A percentile compares a stretch with the other conserved stretches of the same genome.
Evolutionary conservation across 768 basidiomycete genomes (phyloP).

Genomic region (Paxillus involutus): DNA sequence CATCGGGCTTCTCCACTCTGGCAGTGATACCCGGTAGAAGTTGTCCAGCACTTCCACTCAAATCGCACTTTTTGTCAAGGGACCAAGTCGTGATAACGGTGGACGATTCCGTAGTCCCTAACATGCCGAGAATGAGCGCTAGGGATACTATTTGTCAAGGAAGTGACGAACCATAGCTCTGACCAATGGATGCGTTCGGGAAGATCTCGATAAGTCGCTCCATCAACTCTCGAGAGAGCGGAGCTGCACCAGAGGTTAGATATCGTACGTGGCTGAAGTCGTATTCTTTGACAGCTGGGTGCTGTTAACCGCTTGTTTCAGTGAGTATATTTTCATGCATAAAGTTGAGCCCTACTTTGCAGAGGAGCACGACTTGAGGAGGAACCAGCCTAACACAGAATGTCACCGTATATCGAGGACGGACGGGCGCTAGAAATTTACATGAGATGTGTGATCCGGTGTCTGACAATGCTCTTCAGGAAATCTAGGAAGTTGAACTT

Average conservation of each 20-base stretch:
- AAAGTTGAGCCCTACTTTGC: conserved; percentile 38
- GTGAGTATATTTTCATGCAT: neutral
- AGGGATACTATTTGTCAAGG: neutral
- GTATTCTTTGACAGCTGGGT: conserved; percentile 40
- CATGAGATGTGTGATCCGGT: conserved; percentile 48
- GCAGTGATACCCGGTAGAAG: conserved; percentile 58
- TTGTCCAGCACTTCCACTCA: conserved; percentile 56
- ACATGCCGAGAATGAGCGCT: neutral
- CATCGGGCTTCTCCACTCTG: conserved; percentile 58
- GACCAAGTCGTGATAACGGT: conserved; percentile 51
- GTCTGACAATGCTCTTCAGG: conserved; percentile 44
- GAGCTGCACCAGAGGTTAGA: conserved; percentile 53
- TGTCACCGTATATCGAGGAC: neutral
- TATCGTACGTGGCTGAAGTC: conserved; percentile 40
- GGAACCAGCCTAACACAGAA: conserved; percentile 38
- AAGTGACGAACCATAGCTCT: conserved; percentile 51
- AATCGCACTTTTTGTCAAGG: conserved; percentile 42
- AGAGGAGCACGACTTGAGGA: conserved; percentile 48
- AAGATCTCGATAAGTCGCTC: conserved; percentile 43
- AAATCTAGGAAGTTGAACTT: conserved; percentile 46
- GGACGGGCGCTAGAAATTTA: conserved; percentile 14
- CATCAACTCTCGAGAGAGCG: conserved; percentile 53
- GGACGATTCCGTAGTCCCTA: conserved; percentile 66
- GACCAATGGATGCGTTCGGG: conserved; percentile 54
- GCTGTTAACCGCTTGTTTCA: conserved; percentile 19